These are phyloP conservation scores for Sordariomycetes sp. DNA, from an alignment of 2,329 filamentous ascomycete species.

Conservation along the genomic window DNA sequence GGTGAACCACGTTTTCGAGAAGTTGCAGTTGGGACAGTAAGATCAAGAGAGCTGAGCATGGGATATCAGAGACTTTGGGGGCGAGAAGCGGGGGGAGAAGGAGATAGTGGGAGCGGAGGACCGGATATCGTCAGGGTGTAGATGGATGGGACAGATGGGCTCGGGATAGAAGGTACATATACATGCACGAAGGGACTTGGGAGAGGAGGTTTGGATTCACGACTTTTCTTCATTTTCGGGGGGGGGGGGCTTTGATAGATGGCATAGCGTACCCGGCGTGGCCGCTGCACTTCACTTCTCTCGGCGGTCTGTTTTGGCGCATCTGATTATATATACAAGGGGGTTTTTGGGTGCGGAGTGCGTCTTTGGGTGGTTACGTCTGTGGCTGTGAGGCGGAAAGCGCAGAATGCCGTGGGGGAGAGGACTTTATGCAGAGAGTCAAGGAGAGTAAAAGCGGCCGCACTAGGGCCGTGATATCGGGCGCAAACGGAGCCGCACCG, in stretches of 20 bases:
- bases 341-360: neutral
- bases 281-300: neutral
- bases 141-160: neutral
- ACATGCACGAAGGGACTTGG: neutral
- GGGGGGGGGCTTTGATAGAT: neutral
- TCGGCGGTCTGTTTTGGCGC: neutral
- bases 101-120: neutral
- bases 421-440: no score
- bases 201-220: neutral
- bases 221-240: neutral
- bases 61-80: neutral
- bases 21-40: conserved; percentile 23
- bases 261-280: neutral
- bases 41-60: neutral
- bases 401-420: no score
- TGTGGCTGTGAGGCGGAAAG: no score
- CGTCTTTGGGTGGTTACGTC: neutral
- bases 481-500: no score
- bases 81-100: neutral
- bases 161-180: neutral
- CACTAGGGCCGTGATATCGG: no score
- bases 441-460: no score
- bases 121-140: neutral
- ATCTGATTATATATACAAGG: neutral
- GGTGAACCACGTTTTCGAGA: conserved; percentile 60